Base-by-base conservation (phyloP, 108 stramenopile genomes). In the Fragilaria radians region DNA sequence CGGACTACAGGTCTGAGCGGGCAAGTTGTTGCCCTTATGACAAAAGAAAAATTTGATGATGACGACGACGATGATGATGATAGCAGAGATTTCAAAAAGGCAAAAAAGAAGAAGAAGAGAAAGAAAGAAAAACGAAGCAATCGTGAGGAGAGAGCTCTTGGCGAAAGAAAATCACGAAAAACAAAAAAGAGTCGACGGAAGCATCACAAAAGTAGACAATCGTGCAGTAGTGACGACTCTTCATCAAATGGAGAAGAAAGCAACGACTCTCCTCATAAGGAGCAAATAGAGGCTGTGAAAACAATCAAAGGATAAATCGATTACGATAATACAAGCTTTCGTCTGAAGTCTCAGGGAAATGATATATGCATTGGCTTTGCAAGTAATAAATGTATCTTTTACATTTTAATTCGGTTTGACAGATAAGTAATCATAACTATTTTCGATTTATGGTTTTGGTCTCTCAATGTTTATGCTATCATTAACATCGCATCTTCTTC, bases 11-110 rank as follows among this genome's bases (percentile, higher is more conserved):
- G 77, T 17, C 52, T 78, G 28, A 66, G 73, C 21, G 77, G 77
- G 1, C 77, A 78, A 14, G 77, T 78, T 5, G 77, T 78, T 14
- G 77, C 77, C 1, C 52, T 78, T 1, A 78, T 78, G 77, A 69
- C 65, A 52, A 11, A 46, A 52, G 29, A 28, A 2, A 51, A 67
- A 17, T 27, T 45, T 53, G 59, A 53, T 33, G 69, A 55, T 4
- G 50, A 73, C 45, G 62, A 72, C 32, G 48, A 48, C 22, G 36
- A 36, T 34, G 51, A 54, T 19, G 51, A 54, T 19, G 65, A 51
- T 25, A 23, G 26, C 23, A 58, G 57, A 36, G 57, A 54, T 63
- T 31, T 46, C 27, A 46, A 67, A 5, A 42, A 34, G 5, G 48
- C 46, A 26, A 68, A 63, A 52, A 46, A 57, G 30, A 59, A 36